Conservation (phyloP, 345 rosid genomes). For the Boechera divaricarpa region DNA sequence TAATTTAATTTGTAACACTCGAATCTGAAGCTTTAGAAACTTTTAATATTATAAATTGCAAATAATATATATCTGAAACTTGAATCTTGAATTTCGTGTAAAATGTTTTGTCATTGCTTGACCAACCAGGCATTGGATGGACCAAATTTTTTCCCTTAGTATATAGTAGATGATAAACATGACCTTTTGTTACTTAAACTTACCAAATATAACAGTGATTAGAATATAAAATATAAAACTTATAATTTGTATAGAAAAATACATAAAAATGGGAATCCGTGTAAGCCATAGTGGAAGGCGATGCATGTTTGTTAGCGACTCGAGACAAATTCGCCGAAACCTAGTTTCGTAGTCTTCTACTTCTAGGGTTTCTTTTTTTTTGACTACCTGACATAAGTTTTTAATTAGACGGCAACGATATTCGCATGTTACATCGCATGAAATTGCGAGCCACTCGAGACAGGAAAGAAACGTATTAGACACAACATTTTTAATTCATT, state of each 20-base stretch:
- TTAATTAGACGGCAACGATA: constrained; percentile 7
- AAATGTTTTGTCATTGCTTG: neutral
- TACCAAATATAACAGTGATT: neutral
- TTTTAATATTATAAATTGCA: neutral
- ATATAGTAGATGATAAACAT: neutral
- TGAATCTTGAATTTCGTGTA: constrained; percentile 3
- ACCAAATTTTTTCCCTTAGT: neutral
- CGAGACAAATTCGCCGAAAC: constrained; percentile 49
- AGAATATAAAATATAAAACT: neutral
- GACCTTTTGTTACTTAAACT: constrained; percentile 8
- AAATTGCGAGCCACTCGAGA: constrained; percentile 32
- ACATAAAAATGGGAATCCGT: constrained; percentile 30
- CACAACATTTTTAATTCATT: neutral
- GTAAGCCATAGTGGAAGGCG: constrained; percentile 38
- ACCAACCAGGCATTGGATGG: neutral
- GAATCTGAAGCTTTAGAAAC: neutral
- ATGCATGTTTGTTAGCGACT: constrained; percentile 46
- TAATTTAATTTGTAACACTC: no score
- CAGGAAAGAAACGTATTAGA: neutral
- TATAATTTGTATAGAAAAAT: neutral
- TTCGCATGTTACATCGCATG: constrained; percentile 38
- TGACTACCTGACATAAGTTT: constrained; percentile 18
- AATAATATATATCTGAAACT: neutral
- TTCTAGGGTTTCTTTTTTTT: constrained; percentile 24
- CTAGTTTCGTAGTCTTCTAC: constrained; percentile 41